Evolutionary conservation across 371 early-diverging fungal species (phyloP), one percentile per base, ranked within the genome.

Genomic region (Mortierella sp.): DNA sequence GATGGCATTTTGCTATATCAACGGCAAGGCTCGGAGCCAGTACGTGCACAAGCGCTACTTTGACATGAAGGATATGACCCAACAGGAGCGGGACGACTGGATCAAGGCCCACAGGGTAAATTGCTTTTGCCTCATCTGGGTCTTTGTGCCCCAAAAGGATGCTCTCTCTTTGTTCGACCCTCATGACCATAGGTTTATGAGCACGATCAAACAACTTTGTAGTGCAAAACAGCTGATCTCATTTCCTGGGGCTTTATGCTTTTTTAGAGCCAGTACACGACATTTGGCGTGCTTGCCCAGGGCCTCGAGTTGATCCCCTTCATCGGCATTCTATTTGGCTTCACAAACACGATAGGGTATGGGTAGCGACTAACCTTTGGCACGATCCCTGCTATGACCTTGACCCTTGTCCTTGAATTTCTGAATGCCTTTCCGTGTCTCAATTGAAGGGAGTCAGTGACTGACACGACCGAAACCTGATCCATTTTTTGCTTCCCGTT

Each of bases 271-370:
- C 65, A 72, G 51, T 77, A 77, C 57, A 77, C 79, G 4, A 72
- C 79, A 2, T 77, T 77, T 48, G 68, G 79, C 21, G 69, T 77
- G 12, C 72, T 77, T 61, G 79, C 79, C 15, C 79, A 77, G 9
- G 79, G 79, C 30, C 69, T 77, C 44, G 79, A 77, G 60, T 29
- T 77, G 66, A 59, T 77, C 46, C 79, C 79, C 21, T 65, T 77
- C 51, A 48, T 77, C 15, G 79, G 79, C 18, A 72, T 77, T 46
- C 68, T 77, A 45, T 77, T 77, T 68, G 79, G 79, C 14, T 77
- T 77, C 60, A 77, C 79, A 43, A 77, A 77, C 62, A 77, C 79
- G 43, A 77, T 77, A 65, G 79, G 79, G 79, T 77, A 72, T 65
- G 68, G 43, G 28, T 9, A 19, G 5, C 29, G 2, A 19, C 28